Evolutionary conservation across 2,329 filamentous ascomycete species (phyloP).

Genomic region (Colletotrichum simmondsii): DNA sequence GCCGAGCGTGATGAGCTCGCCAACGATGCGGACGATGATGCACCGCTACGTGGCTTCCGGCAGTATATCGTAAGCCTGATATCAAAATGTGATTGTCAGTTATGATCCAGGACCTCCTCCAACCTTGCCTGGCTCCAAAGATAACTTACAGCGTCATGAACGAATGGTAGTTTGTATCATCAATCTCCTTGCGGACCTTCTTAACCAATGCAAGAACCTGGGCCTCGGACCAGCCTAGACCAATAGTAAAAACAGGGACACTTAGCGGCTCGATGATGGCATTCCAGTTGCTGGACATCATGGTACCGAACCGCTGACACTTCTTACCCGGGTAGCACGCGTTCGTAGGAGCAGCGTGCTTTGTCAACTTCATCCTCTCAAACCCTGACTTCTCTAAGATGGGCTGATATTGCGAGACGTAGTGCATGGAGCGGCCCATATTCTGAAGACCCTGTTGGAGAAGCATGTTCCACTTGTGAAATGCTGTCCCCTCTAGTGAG

Average conservation of each 20-base stretch:
- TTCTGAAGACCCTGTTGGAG: constrained; percentile 41
- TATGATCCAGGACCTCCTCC: not conserved
- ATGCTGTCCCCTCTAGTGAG: constrained; percentile 43
- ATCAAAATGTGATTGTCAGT: constrained; percentile 35
- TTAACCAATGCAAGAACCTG: constrained; percentile 46
- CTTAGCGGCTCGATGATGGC: constrained; percentile 41
- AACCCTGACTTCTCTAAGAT: constrained; percentile 40
- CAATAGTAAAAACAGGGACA: constrained; percentile 50
- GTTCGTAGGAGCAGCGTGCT: constrained; percentile 42
- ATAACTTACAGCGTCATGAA: constrained; percentile 51
- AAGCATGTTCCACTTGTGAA: constrained; percentile 43
- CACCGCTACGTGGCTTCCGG: constrained; percentile 39
- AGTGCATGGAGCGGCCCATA: constrained; percentile 45
- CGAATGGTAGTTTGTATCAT: constrained; percentile 46
- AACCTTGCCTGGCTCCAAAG: constrained; percentile 6
- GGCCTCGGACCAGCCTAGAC: constrained; percentile 46
- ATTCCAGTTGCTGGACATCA: constrained; percentile 43
- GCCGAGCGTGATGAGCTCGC: constrained; percentile 24
- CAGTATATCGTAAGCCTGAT: constrained; percentile 44
- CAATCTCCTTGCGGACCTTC: constrained; percentile 47
- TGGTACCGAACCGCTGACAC: constrained; percentile 41
- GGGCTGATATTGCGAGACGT: constrained; percentile 39
- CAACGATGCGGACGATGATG: constrained; percentile 35
- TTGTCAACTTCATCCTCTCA: constrained; percentile 40
- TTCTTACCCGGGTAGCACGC: constrained; percentile 43